phyloP scores from a whole-genome alignment of 495 filamentous ascomycete species.

The Hyaloscypha variabilis region DNA sequence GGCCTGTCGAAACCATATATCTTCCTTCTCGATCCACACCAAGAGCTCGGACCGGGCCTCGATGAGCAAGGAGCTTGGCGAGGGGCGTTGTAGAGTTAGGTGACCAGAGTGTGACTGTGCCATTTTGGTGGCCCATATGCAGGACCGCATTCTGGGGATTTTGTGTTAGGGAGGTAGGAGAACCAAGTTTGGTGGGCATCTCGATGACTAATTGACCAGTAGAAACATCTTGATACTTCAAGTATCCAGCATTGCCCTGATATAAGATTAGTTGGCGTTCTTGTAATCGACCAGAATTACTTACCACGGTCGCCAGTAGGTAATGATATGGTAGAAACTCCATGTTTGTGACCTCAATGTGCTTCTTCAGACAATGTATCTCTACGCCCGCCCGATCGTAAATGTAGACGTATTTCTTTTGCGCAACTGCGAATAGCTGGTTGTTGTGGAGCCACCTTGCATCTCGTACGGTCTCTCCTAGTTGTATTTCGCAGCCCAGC shows the following conservation, averaged over 20 bases:
- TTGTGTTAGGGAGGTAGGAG: conserved; percentile 81
- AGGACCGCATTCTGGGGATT: conserved; percentile 92
- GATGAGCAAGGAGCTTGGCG: conserved; percentile 93
- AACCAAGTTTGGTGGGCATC: conserved; percentile 77
- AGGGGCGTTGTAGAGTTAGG: conserved; percentile 84
- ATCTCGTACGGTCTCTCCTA: conserved; percentile 87
- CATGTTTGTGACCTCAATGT: conserved; percentile 90
- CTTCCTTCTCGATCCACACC: conserved; percentile 87
- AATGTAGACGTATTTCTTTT: conserved; percentile 96
- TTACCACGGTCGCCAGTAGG: conserved; percentile 81
- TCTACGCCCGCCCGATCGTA: conserved; percentile 90
- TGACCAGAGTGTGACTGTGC: conserved; percentile 93
- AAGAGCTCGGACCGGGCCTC: conserved; percentile 85
- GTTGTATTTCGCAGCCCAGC: conserved; percentile 85
- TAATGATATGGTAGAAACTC: conserved; percentile 98
- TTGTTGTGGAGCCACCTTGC: conserved; percentile 94
- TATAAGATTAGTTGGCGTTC: conserved; percentile 30
- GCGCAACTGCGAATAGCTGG: conserved; percentile 94
- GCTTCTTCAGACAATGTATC: conserved; percentile 85
- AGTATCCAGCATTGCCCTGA: conserved; percentile 76
- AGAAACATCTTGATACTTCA: conserved; percentile 95
- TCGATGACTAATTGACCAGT: conserved; percentile 87
- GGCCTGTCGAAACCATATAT: conserved; percentile 94
- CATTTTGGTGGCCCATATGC: conserved; percentile 91
- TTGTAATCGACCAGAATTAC: conserved; percentile 30